Conservation (phyloP, 2,329 filamentous ascomycete genomes). For the Colletotrichum endophyticum region DNA sequence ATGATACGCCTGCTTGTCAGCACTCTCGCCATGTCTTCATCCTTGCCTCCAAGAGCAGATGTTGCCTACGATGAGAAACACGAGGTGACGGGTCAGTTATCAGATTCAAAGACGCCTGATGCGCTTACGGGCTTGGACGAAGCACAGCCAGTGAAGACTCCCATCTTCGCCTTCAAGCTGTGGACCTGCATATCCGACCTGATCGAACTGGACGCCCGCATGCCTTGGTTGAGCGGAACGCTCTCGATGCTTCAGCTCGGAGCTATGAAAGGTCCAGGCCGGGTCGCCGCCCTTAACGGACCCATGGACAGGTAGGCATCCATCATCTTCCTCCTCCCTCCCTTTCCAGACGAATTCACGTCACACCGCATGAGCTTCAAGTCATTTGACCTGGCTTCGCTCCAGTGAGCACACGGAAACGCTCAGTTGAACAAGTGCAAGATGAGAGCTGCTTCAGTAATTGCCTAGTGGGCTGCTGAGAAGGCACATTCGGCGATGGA, state of each 20-base stretch:
- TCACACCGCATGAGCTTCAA: constrained; percentile 48
- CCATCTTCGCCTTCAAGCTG: constrained; percentile 77
- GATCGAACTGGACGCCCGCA: constrained; percentile 76
- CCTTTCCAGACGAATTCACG: constrained; percentile 15
- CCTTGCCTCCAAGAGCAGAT: constrained; percentile 60
- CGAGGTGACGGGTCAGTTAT: constrained; percentile 25
- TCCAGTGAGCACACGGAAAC: constrained; percentile 40
- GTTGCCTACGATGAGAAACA: background rate
- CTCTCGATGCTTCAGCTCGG: constrained; percentile 79
- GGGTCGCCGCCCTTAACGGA: constrained; percentile 75
- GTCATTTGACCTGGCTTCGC: constrained; percentile 49
- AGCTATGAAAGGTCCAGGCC: constrained; percentile 75
- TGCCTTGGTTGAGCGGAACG: constrained; percentile 87
- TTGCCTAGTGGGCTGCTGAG: background rate
- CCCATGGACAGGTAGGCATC: constrained; percentile 86
- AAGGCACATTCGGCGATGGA: background rate
- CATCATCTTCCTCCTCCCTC: constrained; percentile 31
- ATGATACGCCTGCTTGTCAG: constrained; percentile 69
- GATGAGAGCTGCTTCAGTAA: constrained; percentile 18
- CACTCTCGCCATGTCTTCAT: constrained; percentile 70
- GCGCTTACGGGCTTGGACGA: constrained; percentile 15
- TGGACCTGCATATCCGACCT: constrained; percentile 78
- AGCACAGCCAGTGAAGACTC: constrained; percentile 47
- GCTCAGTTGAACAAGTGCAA: constrained; percentile 35
- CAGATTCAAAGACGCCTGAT: constrained; percentile 25